Conservation (phyloP, 2,329 filamentous ascomycete genomes). For the Blastomyces percursus region DNA sequence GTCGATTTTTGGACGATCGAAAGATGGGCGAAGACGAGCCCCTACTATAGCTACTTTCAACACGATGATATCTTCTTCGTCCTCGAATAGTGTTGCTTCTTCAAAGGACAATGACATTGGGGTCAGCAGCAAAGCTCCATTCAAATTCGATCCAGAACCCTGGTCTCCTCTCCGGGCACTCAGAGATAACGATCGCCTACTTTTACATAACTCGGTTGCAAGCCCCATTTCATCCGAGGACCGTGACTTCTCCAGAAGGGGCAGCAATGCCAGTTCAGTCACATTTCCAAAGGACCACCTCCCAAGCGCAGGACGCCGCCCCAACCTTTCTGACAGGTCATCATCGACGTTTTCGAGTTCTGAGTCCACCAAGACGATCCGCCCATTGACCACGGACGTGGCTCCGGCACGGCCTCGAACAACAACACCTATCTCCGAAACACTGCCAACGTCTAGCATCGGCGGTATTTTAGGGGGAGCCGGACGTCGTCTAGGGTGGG, state of each 20-base stretch:
- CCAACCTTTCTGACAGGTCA: conserved; percentile 30
- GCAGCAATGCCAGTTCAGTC: conserved; percentile 9
- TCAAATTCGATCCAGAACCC: conserved; percentile 46
- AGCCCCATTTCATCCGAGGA: conserved; percentile 47
- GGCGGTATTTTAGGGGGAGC: conserved; percentile 33
- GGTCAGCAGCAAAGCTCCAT: conserved; percentile 42
- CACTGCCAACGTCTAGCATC: conserved; percentile 24
- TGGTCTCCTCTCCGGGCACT: conserved; percentile 29
- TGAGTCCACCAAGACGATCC: conserved; percentile 37
- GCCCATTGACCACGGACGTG: conserved; percentile 23
- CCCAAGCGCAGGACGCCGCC: conserved; percentile 23
- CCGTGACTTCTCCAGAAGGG: conserved; percentile 30
- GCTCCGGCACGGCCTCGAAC: conserved; percentile 17
- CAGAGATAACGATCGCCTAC: conserved; percentile 54
- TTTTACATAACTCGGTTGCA: conserved; percentile 62
- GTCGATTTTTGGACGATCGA: conserved; percentile 39
- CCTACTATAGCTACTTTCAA: conserved; percentile 44
- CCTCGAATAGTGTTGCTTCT: conserved; percentile 45
- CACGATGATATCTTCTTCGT: conserved; percentile 46
- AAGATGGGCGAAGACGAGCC: conserved; percentile 39
- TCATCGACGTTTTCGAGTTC: conserved; percentile 37
- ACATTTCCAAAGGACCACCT: conserved; percentile 12
- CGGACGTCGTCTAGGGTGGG: conserved; percentile 26
- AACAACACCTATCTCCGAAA: conserved; percentile 22
- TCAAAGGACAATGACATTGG: conserved; percentile 39